These are phyloP conservation scores for Tulasnella sp. DNA, from an alignment of 768 basidiomycete species.

Conservation along the genomic window DNA sequence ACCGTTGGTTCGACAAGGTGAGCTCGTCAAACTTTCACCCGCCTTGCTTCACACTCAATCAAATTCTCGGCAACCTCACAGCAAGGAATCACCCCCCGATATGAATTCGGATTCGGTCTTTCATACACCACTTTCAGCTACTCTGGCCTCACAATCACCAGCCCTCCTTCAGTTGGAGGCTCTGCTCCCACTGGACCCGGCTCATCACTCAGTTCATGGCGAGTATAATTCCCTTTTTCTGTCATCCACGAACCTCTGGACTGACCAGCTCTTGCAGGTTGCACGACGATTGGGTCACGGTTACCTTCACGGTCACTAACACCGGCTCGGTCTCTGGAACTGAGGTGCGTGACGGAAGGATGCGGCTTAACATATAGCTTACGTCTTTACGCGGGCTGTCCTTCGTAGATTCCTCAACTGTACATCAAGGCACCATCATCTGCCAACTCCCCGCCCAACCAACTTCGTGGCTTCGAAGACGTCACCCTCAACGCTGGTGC, in stretches of 20 bases:
- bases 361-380: background rate
- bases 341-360: slow-evolving; percentile 37
- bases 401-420: slow-evolving; percentile 51
- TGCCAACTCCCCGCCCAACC: slow-evolving; percentile 49
- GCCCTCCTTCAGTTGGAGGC: slow-evolving; percentile 31
- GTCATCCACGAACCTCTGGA: background rate
- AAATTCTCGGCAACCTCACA: slow-evolving; percentile 14
- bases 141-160: slow-evolving; percentile 42
- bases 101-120: slow-evolving; percentile 51
- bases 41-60: background rate
- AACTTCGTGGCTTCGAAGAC: slow-evolving; percentile 57
- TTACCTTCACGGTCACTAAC: slow-evolving; percentile 53
- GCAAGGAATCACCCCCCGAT: slow-evolving; percentile 47
- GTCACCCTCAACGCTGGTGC: slow-evolving; percentile 43
- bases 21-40: slow-evolving; percentile 17
- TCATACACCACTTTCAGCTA: slow-evolving; percentile 59
- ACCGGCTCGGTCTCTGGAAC: slow-evolving; percentile 52
- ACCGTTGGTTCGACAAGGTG: slow-evolving; percentile 54
- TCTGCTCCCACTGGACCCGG: slow-evolving; percentile 46
- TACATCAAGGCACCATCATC: slow-evolving; percentile 52
- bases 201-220: slow-evolving; percentile 54
- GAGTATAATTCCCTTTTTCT: slow-evolving; percentile 28
- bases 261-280: slow-evolving; percentile 41
- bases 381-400: background rate
- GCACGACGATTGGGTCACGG: slow-evolving; percentile 51